Percentiles rank a stretch among this genome's conserved stretches.
These are phyloP conservation scores for Leishmania arabica DNA, from an alignment of 208 protist species.

Conservation along the genomic window DNA sequence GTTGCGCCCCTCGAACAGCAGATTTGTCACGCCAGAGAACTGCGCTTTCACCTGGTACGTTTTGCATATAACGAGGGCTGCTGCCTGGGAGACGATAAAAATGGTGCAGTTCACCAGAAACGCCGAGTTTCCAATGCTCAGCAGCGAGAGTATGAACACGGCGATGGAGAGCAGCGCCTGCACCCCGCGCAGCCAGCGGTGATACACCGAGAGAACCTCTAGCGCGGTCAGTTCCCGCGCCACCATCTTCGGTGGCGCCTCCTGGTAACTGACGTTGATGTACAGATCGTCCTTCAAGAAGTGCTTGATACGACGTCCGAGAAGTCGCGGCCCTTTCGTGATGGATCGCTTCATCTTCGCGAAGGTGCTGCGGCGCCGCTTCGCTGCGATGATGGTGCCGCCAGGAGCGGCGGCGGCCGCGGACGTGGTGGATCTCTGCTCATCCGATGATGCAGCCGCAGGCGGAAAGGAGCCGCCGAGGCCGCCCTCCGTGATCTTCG, in stretches of 20 bases:
- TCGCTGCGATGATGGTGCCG: constrained; percentile 11
- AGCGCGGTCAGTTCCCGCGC: constrained; percentile 50
- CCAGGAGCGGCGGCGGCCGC: constrained; percentile 1
- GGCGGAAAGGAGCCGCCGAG: constrained; percentile 1
- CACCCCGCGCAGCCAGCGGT: constrained; percentile 74
- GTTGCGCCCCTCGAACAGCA: constrained; percentile 57
- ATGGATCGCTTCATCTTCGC: constrained; percentile 36
- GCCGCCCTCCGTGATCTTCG: background rate
- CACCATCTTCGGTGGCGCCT: constrained; percentile 45
- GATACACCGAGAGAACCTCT: constrained; percentile 66
- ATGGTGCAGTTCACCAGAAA: constrained; percentile 64
- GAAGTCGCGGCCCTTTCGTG: constrained; percentile 57
- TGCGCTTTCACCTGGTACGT: constrained; percentile 72
- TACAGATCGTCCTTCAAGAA: constrained; percentile 71
- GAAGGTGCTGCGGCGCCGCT: constrained; percentile 21
- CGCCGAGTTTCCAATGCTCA: constrained; percentile 34
- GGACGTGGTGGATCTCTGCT: background rate
- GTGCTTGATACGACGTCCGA: constrained; percentile 67
- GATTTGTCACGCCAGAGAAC: constrained; percentile 59
- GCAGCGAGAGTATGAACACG: constrained; percentile 58
- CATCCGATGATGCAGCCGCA: background rate
- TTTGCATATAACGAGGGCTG: constrained; percentile 57
- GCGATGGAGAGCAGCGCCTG: constrained; percentile 64
- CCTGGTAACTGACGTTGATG: constrained; percentile 54
- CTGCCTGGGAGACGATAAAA: constrained; percentile 47